Percentiles rank a stretch among this genome's conserved stretches.
phyloP scores from a whole-genome alignment of 2,329 filamentous ascomycete genomes.

The Neodidymelliopsis sp. region DNA sequence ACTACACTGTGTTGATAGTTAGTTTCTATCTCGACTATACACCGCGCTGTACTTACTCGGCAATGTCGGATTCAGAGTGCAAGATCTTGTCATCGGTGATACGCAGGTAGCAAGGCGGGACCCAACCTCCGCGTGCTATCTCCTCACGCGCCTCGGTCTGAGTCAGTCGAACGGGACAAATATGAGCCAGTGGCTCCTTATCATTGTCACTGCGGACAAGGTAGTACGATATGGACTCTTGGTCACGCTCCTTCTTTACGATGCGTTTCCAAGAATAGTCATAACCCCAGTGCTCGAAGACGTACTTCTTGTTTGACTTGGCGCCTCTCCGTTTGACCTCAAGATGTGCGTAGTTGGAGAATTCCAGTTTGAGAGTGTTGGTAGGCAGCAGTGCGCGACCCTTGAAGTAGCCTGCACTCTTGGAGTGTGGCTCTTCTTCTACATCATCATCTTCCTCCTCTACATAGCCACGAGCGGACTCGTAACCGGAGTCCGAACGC shows the following conservation, averaged over 20 bases:
- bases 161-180: constrained; percentile 80
- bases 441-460: constrained; percentile 29
- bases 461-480: constrained; percentile 49
- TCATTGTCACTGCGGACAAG: constrained; percentile 73
- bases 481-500: constrained; percentile 67
- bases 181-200: constrained; percentile 74
- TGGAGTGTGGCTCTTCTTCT: constrained; percentile 35
- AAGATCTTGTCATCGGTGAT: constrained; percentile 79
- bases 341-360: constrained; percentile 95
- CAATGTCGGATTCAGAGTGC: constrained; percentile 76
- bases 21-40: constrained; percentile 16
- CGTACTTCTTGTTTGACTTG: constrained; percentile 76
- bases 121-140: constrained; percentile 81
- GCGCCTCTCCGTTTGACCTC: constrained; percentile 76
- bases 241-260: constrained; percentile 66
- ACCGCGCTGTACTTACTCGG: constrained; percentile 71
- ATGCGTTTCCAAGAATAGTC: constrained; percentile 84
- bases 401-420: constrained; percentile 47
- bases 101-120: constrained; percentile 90
- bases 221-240: constrained; percentile 76
- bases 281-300: constrained; percentile 93
- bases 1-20: constrained; percentile 70
- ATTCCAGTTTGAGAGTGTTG: constrained; percentile 88
- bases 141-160: constrained; percentile 75
- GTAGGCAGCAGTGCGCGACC: constrained; percentile 62